phyloP scores from a whole-genome alignment of 805 yeast species.

The Pichia nakasei region DNA sequence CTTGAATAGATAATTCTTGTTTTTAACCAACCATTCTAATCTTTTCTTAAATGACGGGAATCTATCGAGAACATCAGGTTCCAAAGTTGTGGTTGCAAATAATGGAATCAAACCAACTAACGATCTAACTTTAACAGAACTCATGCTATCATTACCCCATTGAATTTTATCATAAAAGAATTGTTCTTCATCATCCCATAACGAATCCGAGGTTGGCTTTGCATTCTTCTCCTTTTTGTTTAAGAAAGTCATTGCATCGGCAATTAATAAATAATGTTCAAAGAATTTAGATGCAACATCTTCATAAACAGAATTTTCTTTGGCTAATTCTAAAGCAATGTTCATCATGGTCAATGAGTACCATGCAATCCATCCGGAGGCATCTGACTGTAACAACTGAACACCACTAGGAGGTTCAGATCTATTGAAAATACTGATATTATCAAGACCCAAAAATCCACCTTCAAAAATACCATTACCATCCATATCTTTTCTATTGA shows the following conservation, averaged over 20 bases:
- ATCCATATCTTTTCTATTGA: conserved; percentile 75
- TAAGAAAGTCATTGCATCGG: conserved; percentile 84
- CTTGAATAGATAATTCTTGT: conserved; percentile 58
- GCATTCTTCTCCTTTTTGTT: conserved; percentile 26
- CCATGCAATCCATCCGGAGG: conserved; percentile 98
- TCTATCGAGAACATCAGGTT: conserved; percentile 67
- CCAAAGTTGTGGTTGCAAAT: conserved; percentile 81
- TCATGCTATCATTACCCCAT: conserved; percentile 61
- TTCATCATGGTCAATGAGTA: conserved; percentile 84
- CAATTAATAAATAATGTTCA: conserved; percentile 84
- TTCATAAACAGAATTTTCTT: conserved; percentile 77
- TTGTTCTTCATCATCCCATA: conserved; percentile 86
- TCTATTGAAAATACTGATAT: conserved; percentile 86
- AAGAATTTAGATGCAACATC: conserved; percentile 91
- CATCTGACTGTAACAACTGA: conserved; percentile 82
- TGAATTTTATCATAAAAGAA: conserved; percentile 87
- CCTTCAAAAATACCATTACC: conserved; percentile 92
- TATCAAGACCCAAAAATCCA: conserved; percentile 87
- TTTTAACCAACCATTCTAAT: conserved; percentile 73
- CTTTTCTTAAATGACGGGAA: conserved; percentile 80
- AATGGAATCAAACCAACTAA: conserved; percentile 87
- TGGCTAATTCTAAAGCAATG: conserved; percentile 84
- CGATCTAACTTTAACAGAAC: conserved; percentile 76
- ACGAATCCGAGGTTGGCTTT: conserved; percentile 44
- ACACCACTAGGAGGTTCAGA: conserved; percentile 96